A percentile compares a stretch with the other conserved stretches of the same genome.
Evolutionary conservation across 2,329 filamentous ascomycete genomes (phyloP).

Genomic region (Didymellaceae sp.): DNA sequence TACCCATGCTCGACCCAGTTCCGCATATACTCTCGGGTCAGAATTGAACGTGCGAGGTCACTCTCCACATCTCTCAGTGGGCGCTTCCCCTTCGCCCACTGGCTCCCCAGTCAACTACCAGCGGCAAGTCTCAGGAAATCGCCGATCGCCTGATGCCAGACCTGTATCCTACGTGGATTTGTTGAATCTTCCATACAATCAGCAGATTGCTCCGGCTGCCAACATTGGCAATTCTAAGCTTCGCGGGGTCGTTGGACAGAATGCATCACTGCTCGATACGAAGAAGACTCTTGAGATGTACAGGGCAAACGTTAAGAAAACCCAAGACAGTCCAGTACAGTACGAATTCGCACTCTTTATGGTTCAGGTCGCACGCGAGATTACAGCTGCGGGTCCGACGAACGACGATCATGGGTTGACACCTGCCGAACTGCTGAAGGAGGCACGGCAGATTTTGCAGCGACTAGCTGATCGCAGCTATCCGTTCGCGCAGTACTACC

Average conservation of each 20-base stretch:
- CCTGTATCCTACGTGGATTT: slow-evolving; percentile 68
- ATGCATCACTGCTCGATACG: slow-evolving; percentile 87
- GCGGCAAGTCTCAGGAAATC: slow-evolving; percentile 59
- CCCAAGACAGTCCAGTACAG: slow-evolving; percentile 85
- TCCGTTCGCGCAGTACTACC: slow-evolving; percentile 97
- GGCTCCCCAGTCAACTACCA: slow-evolving; percentile 52
- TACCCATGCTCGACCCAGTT: slow-evolving; percentile 72
- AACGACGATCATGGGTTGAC: slow-evolving; percentile 54
- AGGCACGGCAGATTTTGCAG: slow-evolving; percentile 89
- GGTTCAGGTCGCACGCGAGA: slow-evolving; percentile 85
- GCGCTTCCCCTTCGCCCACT: slow-evolving; percentile 48
- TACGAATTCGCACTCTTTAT: slow-evolving; percentile 97
- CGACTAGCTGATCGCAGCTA: slow-evolving; percentile 86
- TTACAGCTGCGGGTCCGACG: slow-evolving; percentile 47
- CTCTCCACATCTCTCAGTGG: slow-evolving; percentile 59
- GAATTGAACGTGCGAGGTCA: slow-evolving; percentile 71
- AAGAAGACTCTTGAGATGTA: slow-evolving; percentile 99
- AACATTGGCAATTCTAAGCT: slow-evolving; percentile 82
- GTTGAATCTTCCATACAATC: slow-evolving; percentile 75
- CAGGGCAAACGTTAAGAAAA: slow-evolving; percentile 95
- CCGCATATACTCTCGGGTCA: slow-evolving; percentile 76
- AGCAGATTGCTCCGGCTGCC: slow-evolving; percentile 70
- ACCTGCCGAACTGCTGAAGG: slow-evolving; percentile 72
- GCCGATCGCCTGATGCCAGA: slow-evolving; percentile 63
- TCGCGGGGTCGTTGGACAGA: slow-evolving; percentile 79